phyloP scores from a whole-genome alignment of 345 rosid species.

The Excoecaria cochinchinensis region DNA sequence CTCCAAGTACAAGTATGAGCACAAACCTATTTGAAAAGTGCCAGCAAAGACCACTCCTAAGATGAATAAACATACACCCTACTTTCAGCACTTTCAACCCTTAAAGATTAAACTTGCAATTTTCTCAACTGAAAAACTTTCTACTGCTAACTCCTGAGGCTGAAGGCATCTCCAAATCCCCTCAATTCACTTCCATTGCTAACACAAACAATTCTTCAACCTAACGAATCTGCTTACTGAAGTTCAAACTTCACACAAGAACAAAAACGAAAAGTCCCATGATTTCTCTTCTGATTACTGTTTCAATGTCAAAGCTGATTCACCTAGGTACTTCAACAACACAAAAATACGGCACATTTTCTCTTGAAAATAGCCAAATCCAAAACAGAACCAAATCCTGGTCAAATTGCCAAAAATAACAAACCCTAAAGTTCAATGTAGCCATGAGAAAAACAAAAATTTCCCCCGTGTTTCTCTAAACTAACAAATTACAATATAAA shows the following conservation, averaged over 20 bases:
- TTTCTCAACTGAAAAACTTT: neutral
- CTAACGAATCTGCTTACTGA: neutral
- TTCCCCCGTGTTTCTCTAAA: neutral
- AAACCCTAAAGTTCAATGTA: slow-evolving; percentile 13
- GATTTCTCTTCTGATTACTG: neutral
- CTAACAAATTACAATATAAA: neutral
- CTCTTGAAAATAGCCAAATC: neutral
- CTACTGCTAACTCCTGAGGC: neutral
- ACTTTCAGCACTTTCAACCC: no score
- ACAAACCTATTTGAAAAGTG: neutral
- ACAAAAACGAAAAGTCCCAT: neutral
- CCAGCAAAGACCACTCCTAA: neutral
- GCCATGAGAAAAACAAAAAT: neutral
- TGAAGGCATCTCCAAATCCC: neutral
- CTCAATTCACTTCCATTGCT: neutral
- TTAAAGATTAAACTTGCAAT: neutral
- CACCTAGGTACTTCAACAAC: neutral
- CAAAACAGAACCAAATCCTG: neutral
- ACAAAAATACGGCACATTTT: neutral
- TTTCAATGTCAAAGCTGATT: neutral
- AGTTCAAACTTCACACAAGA: neutral
- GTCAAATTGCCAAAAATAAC: neutral
- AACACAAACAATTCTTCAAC: neutral
- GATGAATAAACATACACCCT: neutral
- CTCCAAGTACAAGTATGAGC: neutral